Evolutionary conservation across 306 rosid genomes (phyloP), one percentile per base, ranked within the genome.

Genomic region (Adenanthera pavonina): DNA sequence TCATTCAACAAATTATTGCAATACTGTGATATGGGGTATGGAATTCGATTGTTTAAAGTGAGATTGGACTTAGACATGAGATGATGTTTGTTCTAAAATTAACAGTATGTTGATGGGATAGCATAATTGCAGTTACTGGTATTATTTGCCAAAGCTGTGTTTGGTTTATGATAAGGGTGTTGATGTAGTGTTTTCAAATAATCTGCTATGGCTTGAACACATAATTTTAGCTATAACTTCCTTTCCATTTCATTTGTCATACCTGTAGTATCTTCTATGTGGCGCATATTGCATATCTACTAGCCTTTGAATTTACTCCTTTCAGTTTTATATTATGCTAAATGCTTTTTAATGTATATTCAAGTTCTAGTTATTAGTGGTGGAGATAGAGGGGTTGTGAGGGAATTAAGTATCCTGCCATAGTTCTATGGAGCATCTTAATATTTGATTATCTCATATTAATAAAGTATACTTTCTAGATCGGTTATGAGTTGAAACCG

Each of bases 301-400:
- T 41, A 14, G 59, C 47, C 40, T 74, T 77, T 71, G 51, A 81
- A 77, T 67, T 13, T 51, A 20, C 17, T 59, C 64, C 33, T 46
- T n/a, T 43, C 51, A 34, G 9, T 75, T 62, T 74, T 60, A 33
- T 43, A 20, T 33, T 57, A 20, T 62, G 71, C 72, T 67, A 16
- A 82, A 54, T 62, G 66, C 8, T 7, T 44, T 13, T 49, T 65
- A 68, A 59, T 68, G 62, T 57, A 54, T 41, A 30, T 76, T 82
- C 86, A 95, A 98, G 97, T 95, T 85, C 89, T 95, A 78, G 97
- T 95, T 75, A 98, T 95, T 80, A 98, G 98, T n/a, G 99, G 99
- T 8, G 99, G 99, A 73, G 99, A 95, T 84, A 98, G 99, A n/a
- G 98, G 97, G 35, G 97, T 95, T 80, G 89, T 95, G 7, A 90